Base-by-base conservation (phyloP, 176 grass and related monocot genomes). In the Oryza meyeriana region DNA sequence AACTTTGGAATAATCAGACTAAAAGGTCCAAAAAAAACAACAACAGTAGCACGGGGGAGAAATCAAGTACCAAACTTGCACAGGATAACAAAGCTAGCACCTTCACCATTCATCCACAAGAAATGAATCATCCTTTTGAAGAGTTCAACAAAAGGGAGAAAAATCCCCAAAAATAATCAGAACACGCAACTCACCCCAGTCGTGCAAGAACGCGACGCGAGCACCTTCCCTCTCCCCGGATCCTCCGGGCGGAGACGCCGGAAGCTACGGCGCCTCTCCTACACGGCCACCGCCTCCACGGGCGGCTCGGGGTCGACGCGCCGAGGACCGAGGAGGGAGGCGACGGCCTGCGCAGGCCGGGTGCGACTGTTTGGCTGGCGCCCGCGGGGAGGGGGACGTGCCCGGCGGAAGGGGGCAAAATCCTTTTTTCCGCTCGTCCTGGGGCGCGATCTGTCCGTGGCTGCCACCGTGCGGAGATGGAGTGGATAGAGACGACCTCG, bases 231-330 rank as follows among this genome's bases (percentile, higher is more conserved):
- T 13, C 75, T 12, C 25, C 36, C 40, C 26, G 76, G 62, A 18
- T n/a, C 36, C n/a, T 42, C 24, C n/a, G 68, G 38, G 64, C 73
- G 67, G 83, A 47, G 67, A 79, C 47, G 47, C 17, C 47, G 47
- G 44, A 12, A 0, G 44, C 44, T 17, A 4, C 14, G 14, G 13
- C 12, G 3, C 44, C 41, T 0, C 42, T 47, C 44, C 44, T 16
- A 47, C 3, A 48, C 45, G 13, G 12, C 2, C 12, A 45, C 2
- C 13, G 42, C 42, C 42, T 12, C 12, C 42, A 45, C 12, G 42
- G 42, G 45, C 16, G 45, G 41, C 41, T 44, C 41, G 41, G 41
- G 41, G 41, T 44, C 1, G 12, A 16, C 42, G 42, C 12, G 42
- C 10, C 42, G 13, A 45, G 42, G 12, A 13, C 42, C 42, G 42